Conservation (phyloP, 306 rosid species). For the Castanopsis chinensis region DNA sequence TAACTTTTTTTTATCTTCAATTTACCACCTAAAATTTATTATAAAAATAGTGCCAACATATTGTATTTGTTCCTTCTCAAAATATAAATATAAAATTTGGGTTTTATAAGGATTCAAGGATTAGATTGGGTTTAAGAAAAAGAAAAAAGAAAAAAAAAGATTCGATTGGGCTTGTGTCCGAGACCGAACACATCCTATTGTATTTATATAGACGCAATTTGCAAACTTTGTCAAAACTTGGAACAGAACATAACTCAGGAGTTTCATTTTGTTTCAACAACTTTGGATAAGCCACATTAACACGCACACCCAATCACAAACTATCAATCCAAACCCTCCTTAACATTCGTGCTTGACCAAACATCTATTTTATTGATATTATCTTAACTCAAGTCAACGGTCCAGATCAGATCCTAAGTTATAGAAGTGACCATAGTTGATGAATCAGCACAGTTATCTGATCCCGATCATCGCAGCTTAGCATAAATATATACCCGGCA, state of each 20-base stretch:
- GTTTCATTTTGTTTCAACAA: background rate
- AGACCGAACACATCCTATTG: too few species aligned
- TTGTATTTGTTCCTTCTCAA: too few species aligned
- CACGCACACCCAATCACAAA: background rate
- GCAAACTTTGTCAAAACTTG: background rate
- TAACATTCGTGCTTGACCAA: background rate
- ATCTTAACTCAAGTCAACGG: background rate
- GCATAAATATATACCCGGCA: background rate
- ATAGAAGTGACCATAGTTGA: background rate
- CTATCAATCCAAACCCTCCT: background rate
- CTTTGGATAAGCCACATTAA: background rate
- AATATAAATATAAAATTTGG: too few species aligned
- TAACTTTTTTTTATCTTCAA: too few species aligned
- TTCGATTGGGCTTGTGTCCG: too few species aligned
- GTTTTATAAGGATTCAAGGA: too few species aligned
- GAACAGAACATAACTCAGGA: background rate
- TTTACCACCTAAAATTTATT: too few species aligned
- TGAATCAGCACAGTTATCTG: background rate
- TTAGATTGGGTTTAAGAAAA: too few species aligned
- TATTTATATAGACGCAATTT: too few species aligned
- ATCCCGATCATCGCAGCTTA: too few species aligned
- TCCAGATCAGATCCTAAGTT: background rate
- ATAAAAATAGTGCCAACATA: too few species aligned
- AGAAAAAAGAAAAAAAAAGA: too few species aligned
- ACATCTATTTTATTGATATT: background rate